Evolutionary conservation across 306 rosid species (phyloP).

Genomic region (Canavalia ensiformis): DNA sequence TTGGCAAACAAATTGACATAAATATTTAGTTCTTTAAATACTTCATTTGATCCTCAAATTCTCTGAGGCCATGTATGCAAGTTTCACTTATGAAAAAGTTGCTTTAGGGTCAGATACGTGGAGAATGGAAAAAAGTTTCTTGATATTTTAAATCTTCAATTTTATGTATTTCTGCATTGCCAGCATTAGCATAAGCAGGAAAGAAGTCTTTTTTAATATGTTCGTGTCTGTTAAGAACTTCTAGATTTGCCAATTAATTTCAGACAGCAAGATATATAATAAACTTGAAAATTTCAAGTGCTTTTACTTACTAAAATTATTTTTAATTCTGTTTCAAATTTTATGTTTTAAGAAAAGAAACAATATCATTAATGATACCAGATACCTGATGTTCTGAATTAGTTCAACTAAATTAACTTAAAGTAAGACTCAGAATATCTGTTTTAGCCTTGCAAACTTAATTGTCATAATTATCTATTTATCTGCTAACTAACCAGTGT

Average conservation of each 20-base stretch:
- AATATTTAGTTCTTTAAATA: neutral
- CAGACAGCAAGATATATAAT: neutral
- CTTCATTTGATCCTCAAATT: conserved; percentile 2
- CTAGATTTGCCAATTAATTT: neutral
- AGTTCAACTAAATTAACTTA: neutral
- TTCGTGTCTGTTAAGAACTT: conserved; percentile 1
- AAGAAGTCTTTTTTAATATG: neutral
- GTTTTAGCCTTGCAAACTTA: conserved; percentile 29
- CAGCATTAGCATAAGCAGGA: neutral
- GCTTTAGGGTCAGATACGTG: neutral
- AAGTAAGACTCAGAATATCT: conserved; percentile 12
- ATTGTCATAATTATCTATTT: neutral
- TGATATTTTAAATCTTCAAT: neutral
- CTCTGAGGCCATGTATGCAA: neutral
- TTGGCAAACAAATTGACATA: neutral
- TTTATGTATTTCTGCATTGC: neutral
- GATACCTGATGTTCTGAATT: conserved; percentile 3
- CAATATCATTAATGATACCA: neutral
- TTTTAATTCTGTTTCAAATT: conserved; percentile 3
- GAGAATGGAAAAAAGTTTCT: neutral
- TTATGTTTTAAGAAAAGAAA: neutral
- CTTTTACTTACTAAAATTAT: neutral
- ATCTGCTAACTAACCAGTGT: conserved; percentile 34
- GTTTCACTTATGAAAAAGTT: neutral
- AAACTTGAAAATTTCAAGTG: neutral